These are phyloP conservation scores for Monilinia vaccinii-corymbosi DNA, from an alignment of 2,329 filamentous ascomycete genomes.

Conservation along the genomic window DNA sequence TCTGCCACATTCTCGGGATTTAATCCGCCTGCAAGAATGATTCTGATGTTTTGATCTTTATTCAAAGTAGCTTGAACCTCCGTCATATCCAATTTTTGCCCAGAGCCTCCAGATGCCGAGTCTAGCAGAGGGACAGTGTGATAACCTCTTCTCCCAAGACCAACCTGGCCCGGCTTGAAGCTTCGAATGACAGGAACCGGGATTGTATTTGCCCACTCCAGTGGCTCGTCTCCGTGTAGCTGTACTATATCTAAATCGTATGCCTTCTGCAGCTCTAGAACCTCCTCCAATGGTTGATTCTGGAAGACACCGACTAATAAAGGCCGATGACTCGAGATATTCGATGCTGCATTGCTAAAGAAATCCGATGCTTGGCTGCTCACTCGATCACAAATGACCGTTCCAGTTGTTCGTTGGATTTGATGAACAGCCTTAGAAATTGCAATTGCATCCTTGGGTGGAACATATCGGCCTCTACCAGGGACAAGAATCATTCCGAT, in stretches of 20 bases:
- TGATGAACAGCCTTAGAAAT: conserved; percentile 73
- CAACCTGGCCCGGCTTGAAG: conserved; percentile 62
- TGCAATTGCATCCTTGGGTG: conserved; percentile 64
- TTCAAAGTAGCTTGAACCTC: conserved; percentile 59
- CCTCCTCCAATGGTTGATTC: conserved; percentile 75
- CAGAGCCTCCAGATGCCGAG: conserved; percentile 74
- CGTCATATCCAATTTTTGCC: conserved; percentile 63
- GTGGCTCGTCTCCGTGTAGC: conserved; percentile 81
- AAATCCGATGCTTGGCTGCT: conserved; percentile 49
- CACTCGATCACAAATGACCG: conserved; percentile 21
- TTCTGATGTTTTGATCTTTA: conserved; percentile 58
- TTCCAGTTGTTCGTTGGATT: conserved; percentile 19
- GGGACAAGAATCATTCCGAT: conserved; percentile 89
- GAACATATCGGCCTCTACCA: conserved; percentile 70
- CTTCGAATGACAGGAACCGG: conserved; percentile 85
- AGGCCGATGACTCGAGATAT: conserved; percentile 49
- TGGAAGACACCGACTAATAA: conserved; percentile 90
- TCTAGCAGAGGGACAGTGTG: conserved; percentile 81
- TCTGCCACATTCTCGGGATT: conserved; percentile 68
- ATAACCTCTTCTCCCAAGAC: conserved; percentile 63
- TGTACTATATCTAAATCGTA: conserved; percentile 83
- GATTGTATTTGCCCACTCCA: conserved; percentile 85
- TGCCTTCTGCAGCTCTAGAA: conserved; percentile 67
- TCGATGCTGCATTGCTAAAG: conserved; percentile 49
- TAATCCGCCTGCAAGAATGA: conserved; percentile 80